These are phyloP conservation scores for Paecilomyces niveus DNA, from an alignment of 2,329 filamentous ascomycete genomes.

Conservation along the genomic window DNA sequence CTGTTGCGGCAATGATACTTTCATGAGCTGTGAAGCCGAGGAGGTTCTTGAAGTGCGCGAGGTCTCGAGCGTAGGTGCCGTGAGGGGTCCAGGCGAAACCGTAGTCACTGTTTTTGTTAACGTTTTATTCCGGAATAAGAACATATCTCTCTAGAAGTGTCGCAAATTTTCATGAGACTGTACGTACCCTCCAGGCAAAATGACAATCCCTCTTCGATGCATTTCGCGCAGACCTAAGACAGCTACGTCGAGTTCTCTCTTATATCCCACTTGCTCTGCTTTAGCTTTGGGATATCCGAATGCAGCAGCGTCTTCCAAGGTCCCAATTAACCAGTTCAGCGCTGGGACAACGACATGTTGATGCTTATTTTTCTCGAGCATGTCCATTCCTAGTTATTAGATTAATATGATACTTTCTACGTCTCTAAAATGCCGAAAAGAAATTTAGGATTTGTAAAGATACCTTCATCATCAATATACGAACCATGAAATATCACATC, in stretches of 20 bases:
- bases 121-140: neutral
- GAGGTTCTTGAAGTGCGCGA: constrained; percentile 41
- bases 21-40: constrained; percentile 41
- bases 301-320: constrained; percentile 28
- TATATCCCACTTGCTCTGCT: constrained; percentile 40
- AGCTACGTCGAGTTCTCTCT: constrained; percentile 35
- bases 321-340: constrained; percentile 38
- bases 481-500: constrained; percentile 44
- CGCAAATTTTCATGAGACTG: neutral
- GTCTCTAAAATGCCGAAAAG: neutral
- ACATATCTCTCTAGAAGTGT: neutral
- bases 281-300: constrained; percentile 38
- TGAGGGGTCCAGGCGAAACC: constrained; percentile 45
- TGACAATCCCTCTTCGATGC: constrained; percentile 38
- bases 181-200: constrained; percentile 35
- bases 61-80: constrained; percentile 42
- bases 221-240: constrained; percentile 37
- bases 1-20: constrained; percentile 38
- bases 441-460: neutral
- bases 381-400: constrained; percentile 20
- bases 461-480: constrained; percentile 35
- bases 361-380: constrained; percentile 30
- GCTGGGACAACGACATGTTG: constrained; percentile 37
- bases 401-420: constrained; percentile 29
- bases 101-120: constrained; percentile 28